Base-by-base conservation (phyloP, 371 early-diverging fungal species). In the Mortierella sp. region DNA sequence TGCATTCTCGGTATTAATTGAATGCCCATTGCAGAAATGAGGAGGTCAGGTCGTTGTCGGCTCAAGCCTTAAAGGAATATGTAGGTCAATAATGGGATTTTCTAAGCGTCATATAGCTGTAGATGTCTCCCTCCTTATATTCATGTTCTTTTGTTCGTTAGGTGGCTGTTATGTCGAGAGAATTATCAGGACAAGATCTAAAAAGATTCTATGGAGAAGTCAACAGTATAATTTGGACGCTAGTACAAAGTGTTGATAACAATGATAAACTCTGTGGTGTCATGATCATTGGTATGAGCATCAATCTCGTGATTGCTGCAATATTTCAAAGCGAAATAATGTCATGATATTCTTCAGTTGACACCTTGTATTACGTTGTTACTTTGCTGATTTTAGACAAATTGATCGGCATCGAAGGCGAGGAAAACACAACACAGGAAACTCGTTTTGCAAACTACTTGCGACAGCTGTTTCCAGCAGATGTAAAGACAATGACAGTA, bases 401-500 rank as follows among this genome's bases (percentile, higher is more conserved):
- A 59, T 83, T 97, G 60, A 95, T 96, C 62, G 96, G 94, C 40
- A 87, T 96, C 34, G 95, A 95, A 65, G 89, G 89, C 28, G 96
- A 96, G 72, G 94, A 95, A 65, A 95, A 93, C 82, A 91, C 95
- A n/a, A 91, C 89, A 47, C 92, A 92, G 74, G 83, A 89, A 32
- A 89, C 92, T 4, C 91, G 96, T 42, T 96, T 94, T 71, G 92
- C 95, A 28, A 96, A 95, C 76, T 96, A 95, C 72, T 83, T 97
- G 51, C 89, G 93, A n/a, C 89, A 88, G 45, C 90, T 96, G 37
- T 86, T 97, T 55, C 96, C 96, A 0, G 92, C 94, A 61, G 96
- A 96, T 81, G 90, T 92, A 32, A 91, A 92, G 75, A 91, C 93
- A n/a, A 94, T 96, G 86, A 88, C 93, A 0, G 86, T 93, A 40